Evolutionary conservation across 805 yeast species (phyloP).

Genomic region (Ogataea ganodermae): DNA sequence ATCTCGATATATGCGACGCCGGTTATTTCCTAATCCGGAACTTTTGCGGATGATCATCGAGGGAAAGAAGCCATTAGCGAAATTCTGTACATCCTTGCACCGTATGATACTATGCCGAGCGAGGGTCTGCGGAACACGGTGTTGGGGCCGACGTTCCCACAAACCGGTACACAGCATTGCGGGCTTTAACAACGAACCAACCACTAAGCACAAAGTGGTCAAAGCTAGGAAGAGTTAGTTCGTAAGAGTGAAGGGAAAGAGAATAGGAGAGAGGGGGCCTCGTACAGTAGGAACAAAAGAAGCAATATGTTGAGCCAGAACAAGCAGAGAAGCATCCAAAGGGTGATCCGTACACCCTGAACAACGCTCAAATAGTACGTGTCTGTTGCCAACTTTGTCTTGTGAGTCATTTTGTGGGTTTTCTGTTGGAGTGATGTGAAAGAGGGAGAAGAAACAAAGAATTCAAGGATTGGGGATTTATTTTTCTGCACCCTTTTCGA

Average conservation of each 20-base stretch:
- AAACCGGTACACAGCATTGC: constrained; percentile 8
- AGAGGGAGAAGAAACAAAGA: background rate
- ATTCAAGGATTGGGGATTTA: no score
- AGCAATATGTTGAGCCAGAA: constrained; percentile 18
- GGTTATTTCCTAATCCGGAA: constrained; percentile 12
- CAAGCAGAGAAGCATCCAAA: constrained; percentile 17
- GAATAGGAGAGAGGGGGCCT: no score
- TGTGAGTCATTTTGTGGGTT: background rate
- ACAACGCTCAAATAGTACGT: constrained; percentile 4
- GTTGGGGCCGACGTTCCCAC: background rate
- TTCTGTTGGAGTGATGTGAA: background rate
- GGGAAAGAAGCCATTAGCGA: constrained; percentile 19
- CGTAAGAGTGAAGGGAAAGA: no score
- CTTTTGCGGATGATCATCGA: background rate
- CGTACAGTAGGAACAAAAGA: constrained; percentile 19
- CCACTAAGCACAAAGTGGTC: constrained; percentile 19
- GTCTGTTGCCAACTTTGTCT: background rate
- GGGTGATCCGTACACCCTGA: constrained; percentile 7
- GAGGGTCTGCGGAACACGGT: background rate
- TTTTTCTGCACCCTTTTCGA: background rate
- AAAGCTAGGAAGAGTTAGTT: background rate
- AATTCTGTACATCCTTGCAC: background rate
- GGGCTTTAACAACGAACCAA: constrained; percentile 6
- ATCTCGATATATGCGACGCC: no score
- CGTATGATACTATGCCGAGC: background rate